Base-by-base conservation (phyloP, 495 filamentous ascomycete genomes). In the Articulospora tetracladia region DNA sequence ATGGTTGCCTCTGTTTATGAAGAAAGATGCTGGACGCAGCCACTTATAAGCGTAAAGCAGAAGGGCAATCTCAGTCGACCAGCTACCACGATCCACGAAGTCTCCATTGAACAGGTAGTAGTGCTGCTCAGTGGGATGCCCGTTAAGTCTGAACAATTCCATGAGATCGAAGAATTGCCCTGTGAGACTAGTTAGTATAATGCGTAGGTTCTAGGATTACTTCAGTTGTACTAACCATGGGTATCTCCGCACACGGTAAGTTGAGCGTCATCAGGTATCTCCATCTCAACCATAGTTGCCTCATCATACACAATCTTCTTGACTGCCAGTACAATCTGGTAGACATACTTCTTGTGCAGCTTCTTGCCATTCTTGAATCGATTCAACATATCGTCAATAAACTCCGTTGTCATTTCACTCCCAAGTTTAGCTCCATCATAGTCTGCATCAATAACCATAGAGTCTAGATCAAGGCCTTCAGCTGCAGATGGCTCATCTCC, bases 101-200 rank as follows among this genome's bases (percentile, higher is more conserved):
- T 99, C 94, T 64, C 94, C 94, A 74, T 99, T 99, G 83, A 99
- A 99, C 51, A 99, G 85, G 68, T 97, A 99, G 68, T 84, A 85
- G 64, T 98, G 91, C 61, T 87, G 88, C 63, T 91, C 89, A 17
- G 82, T 82, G 0, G 94, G 94, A 59, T 79, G 82, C 22, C 95
- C 95, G 67, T 95, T 96, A 41, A 94, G 82, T 64, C 90, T 80
- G 83, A 99, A 99, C 62, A 99, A 88, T 68, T 99, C 90, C 75
- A 99, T 84, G 19, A 99, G 78, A 72, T 99, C 94, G 67, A 93
- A 99, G 76, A 88, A 98, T 84, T 98, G 94, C n/a, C 92, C 90
- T 93, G 51, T 58, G 26, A 44, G 30, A 6, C 3, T 44, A 11
- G 39, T 44, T 44, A 44, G 39, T 17, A 15, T 6, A 50, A 24